Evolutionary conservation across 2,329 filamentous ascomycete genomes (phyloP).

Genomic region (Colletotrichum musae): DNA sequence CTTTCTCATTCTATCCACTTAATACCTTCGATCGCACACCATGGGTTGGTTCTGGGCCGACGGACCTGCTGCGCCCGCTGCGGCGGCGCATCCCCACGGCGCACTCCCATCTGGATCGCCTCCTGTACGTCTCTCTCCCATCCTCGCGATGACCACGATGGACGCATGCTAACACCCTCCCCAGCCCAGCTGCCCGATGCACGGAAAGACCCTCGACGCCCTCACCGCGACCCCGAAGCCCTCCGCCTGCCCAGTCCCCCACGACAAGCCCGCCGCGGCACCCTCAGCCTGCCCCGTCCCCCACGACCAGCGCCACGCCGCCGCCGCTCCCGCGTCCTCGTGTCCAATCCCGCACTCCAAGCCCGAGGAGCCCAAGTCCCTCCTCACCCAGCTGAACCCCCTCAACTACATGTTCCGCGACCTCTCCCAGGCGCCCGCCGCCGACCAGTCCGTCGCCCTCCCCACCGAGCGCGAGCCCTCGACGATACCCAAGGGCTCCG

Average conservation of each 20-base stretch:
- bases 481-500: constrained; percentile 90
- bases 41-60: constrained; percentile 79
- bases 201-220: constrained; percentile 66
- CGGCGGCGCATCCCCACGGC: constrained; percentile 44
- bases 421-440: constrained; percentile 84
- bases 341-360: constrained; percentile 63
- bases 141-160: not conserved
- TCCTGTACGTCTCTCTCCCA: constrained; percentile 53
- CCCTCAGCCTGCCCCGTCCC: constrained; percentile 51
- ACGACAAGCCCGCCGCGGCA: constrained; percentile 42
- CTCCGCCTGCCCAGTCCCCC: constrained; percentile 52
- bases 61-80: constrained; percentile 49
- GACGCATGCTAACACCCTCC: constrained; percentile 43
- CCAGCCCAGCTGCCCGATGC: constrained; percentile 71
- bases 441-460: constrained; percentile 80
- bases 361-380: constrained; percentile 56
- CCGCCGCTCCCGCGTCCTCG: constrained; percentile 52
- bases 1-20: not conserved
- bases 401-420: constrained; percentile 97
- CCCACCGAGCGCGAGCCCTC: constrained; percentile 87
- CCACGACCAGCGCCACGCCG: constrained; percentile 43
- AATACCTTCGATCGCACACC: constrained; percentile 29
- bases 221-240: constrained; percentile 53
- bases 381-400: constrained; percentile 72
- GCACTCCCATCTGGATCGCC: constrained; percentile 47